phyloP scores from a whole-genome alignment of 106 monocot genomes.

The Dendrobium nobile region DNA sequence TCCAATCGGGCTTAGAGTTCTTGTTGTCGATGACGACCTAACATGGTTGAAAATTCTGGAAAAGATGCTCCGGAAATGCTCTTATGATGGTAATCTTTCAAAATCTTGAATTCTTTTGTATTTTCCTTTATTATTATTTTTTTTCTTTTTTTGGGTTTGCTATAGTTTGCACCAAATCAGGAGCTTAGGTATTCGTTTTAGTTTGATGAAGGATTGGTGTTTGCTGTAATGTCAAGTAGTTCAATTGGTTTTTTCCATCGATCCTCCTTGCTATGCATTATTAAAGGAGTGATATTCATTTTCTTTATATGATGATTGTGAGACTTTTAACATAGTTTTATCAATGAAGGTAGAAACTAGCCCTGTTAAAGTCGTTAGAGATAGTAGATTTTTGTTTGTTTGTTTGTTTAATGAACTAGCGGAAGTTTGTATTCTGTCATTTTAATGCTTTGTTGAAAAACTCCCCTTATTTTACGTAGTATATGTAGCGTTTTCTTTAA shows the following conservation, averaged over 20 bases:
- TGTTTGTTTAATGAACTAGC: too few relatives aligned
- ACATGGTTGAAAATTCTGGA: conserved; percentile 75
- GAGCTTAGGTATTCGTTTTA: too few relatives aligned
- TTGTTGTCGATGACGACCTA: conserved; percentile 67
- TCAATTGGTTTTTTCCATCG: too few relatives aligned
- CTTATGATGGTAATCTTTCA: conserved; percentile 49
- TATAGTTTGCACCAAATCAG: not conserved
- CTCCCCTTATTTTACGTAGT: too few relatives aligned
- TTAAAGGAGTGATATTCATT: not conserved
- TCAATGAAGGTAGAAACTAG: too few relatives aligned
- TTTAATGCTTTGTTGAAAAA: too few relatives aligned
- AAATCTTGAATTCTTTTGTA: not conserved
- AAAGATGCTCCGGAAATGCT: conserved; percentile 77
- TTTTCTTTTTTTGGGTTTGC: not conserved
- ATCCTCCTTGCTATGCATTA: not conserved
- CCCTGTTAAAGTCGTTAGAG: too few relatives aligned
- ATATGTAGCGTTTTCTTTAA: too few relatives aligned
- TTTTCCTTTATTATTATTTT: not conserved
- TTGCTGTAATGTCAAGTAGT: too few relatives aligned
- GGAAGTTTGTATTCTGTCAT: too few relatives aligned
- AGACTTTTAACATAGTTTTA: not conserved
- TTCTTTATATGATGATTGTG: not conserved
- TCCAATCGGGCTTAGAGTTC: conserved; percentile 52
- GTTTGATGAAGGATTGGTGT: too few relatives aligned
- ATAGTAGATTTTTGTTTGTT: too few relatives aligned